Conservation (phyloP, 2,329 filamentous ascomycete species). For the Botrytis elliptica region DNA sequence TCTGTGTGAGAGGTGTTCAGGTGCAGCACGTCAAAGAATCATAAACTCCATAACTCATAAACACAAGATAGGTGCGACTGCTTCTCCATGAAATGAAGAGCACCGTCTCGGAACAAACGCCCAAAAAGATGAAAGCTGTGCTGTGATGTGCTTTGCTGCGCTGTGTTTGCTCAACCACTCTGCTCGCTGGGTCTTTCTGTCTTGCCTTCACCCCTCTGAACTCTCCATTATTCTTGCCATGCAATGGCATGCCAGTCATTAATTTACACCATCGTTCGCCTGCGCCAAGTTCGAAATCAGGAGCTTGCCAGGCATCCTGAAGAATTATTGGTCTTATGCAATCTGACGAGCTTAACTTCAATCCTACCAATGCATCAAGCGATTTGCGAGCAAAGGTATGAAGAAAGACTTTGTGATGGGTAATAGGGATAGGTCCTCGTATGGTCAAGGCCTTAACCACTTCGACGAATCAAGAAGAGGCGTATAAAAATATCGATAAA, state of each 20-base stretch:
- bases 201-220: conserved; percentile 15
- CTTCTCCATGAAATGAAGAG: neutral
- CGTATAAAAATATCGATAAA: conserved; percentile 63
- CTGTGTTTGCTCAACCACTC: conserved; percentile 45
- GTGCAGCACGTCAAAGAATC: neutral
- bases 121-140: conserved; percentile 31
- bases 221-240: conserved; percentile 20
- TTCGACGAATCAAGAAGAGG: conserved; percentile 19
- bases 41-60: neutral
- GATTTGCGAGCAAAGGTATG: conserved; percentile 35
- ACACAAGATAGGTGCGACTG: conserved; percentile 3
- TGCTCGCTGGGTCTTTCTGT: conserved; percentile 50
- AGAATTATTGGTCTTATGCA: conserved; percentile 46
- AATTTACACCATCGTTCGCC: conserved; percentile 34
- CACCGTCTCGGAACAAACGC: neutral
- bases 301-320: conserved; percentile 56
- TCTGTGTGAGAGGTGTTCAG: neutral
- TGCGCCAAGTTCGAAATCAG: conserved; percentile 39
- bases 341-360: conserved; percentile 62
- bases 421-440: conserved; percentile 28
- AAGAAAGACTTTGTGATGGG: conserved; percentile 43
- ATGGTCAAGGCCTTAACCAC: conserved; percentile 11
- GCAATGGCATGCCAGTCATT: conserved; percentile 16
- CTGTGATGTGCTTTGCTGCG: conserved; percentile 32
- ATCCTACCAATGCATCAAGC: conserved; percentile 40